Percentiles rank a stretch among this genome's conserved stretches.
Conservation (phyloP, 345 rosid genomes). For the Boechera stricta region DNA sequence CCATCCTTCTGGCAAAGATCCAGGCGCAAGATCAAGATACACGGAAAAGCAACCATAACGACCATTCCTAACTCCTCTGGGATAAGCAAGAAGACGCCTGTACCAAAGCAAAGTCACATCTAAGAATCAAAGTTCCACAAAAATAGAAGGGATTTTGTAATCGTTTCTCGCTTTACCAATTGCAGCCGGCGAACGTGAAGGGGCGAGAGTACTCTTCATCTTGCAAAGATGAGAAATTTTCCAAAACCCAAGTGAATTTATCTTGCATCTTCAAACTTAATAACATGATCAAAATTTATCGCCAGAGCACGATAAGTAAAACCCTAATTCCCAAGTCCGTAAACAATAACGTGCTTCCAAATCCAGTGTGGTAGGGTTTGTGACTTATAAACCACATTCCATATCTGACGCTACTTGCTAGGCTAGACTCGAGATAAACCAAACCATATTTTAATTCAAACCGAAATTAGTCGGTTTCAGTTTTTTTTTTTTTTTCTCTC, state of each 20-base stretch:
- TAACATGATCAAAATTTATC: neutral
- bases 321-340: neutral
- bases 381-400: neutral
- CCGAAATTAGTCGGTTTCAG: neutral
- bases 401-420: too few species aligned
- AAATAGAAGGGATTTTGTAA: neutral
- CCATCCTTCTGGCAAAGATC: conserved; percentile 48
- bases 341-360: neutral
- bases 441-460: neutral
- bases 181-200: neutral
- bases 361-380: neutral
- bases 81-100: conserved; percentile 73
- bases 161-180: neutral
- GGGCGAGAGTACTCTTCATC: neutral
- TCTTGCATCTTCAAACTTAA: neutral
- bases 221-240: neutral
- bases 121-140: neutral
- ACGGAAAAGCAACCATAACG: conserved; percentile 62
- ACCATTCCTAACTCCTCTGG: conserved; percentile 47
- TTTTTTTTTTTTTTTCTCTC: neutral
- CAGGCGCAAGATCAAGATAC: conserved; percentile 66
- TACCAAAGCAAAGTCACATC: neutral
- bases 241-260: neutral
- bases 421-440: neutral
- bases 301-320: neutral